Conservation (phyloP, 2,329 filamentous ascomycete species). For the Diaporthe batatas region DNA sequence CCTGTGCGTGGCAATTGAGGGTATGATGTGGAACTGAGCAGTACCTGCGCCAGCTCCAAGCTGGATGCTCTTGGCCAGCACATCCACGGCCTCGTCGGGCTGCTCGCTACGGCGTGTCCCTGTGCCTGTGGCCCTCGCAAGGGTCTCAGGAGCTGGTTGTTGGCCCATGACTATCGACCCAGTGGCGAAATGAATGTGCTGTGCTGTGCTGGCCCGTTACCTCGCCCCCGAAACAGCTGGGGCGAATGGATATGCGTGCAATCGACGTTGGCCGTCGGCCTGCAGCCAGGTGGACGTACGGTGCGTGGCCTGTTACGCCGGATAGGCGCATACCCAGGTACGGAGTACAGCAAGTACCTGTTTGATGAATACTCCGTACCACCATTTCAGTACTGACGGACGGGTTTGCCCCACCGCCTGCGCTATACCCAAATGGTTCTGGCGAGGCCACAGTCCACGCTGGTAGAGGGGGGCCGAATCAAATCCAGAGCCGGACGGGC, state of each 20-base stretch:
- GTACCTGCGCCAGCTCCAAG: conserved; percentile 72
- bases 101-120: conserved; percentile 47
- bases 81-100: conserved; percentile 58
- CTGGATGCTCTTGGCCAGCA: conserved; percentile 67
- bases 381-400: not conserved
- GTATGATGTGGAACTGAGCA: not conserved
- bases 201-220: not conserved
- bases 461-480: conserved; percentile 26
- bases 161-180: conserved; percentile 25
- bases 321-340: conserved; percentile 8
- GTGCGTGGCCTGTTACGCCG: not conserved
- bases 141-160: conserved; percentile 10
- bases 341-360: not conserved
- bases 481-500: conserved; percentile 9
- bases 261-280: not conserved
- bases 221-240: not conserved
- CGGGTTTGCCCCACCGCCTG: not conserved
- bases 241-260: not conserved
- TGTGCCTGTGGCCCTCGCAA: conserved; percentile 9
- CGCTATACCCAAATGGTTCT: conserved; percentile 12
- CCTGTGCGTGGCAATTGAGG: not conserved
- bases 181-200: not conserved
- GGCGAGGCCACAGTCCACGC: conserved; percentile 22
- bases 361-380: conserved; percentile 5
- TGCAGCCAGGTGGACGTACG: not conserved